These are phyloP conservation scores for Penicillium manginii DNA, from an alignment of 495 filamentous ascomycete species.

Conservation along the genomic window DNA sequence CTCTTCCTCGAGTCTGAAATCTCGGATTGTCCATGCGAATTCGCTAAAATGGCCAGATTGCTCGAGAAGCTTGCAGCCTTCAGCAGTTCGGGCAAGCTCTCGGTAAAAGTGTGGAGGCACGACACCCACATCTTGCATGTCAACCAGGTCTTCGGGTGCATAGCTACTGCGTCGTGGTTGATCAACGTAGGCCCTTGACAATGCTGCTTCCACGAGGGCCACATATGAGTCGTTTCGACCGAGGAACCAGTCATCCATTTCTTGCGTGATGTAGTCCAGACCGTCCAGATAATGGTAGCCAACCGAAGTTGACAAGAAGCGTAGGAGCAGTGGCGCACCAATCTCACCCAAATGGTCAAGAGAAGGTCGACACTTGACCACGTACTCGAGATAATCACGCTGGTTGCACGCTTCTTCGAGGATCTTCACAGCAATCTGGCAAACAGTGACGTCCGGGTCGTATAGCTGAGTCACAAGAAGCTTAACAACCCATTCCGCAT, in stretches of 20 bases:
- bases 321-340: slow-evolving; percentile 87
- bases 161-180: slow-evolving; percentile 46
- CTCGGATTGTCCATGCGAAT: slow-evolving; percentile 84
- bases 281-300: slow-evolving; percentile 98
- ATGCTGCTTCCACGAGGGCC: slow-evolving; percentile 87
- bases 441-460: slow-evolving; percentile 95
- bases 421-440: slow-evolving; percentile 93
- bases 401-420: slow-evolving; percentile 96
- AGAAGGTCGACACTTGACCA: slow-evolving; percentile 94
- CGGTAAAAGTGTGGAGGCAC: slow-evolving; percentile 97
- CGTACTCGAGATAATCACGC: slow-evolving; percentile 86
- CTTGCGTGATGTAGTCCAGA: slow-evolving; percentile 95
- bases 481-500: slow-evolving; percentile 92
- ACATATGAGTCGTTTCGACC: slow-evolving; percentile 96
- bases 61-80: slow-evolving; percentile 86
- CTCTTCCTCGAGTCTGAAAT: slow-evolving; percentile 79
- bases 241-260: slow-evolving; percentile 99
- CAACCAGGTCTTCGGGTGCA: slow-evolving; percentile 58
- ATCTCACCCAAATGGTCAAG: slow-evolving; percentile 97
- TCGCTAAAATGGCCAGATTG: slow-evolving; percentile 96
- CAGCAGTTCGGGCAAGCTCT: slow-evolving; percentile 87
- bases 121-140: slow-evolving; percentile 61
- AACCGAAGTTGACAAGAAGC: slow-evolving; percentile 92
- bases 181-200: slow-evolving; percentile 85
- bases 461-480: slow-evolving; percentile 96